Base-by-base conservation (phyloP, 2,329 filamentous ascomycete species). In the Aureobasidium melanogenum region DNA sequence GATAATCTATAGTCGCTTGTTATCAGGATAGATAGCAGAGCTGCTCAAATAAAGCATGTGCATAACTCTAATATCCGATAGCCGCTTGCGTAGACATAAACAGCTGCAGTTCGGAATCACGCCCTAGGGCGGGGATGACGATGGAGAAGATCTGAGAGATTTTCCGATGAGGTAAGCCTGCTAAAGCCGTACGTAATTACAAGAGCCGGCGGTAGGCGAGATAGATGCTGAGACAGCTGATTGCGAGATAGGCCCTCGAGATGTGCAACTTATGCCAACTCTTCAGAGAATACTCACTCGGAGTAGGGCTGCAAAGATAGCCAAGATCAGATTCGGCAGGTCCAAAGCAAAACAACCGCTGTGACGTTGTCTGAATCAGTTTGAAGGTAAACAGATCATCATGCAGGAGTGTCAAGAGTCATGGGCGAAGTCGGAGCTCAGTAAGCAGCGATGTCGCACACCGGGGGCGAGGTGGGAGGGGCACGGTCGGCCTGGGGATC, bases 1-100 rank as follows among this genome's bases (percentile, higher is more conserved):
- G 94, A 99, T 76, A 99, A 59, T n/a, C 19, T 59, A n/a, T 59
- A 59, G 54, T 44, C 14, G 5, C 14, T 14, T 15, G 22, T n/a
- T 26, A n/a, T 4, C 19, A 24, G 7, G 2, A 24, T 46, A 15
- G 24, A 47, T 10, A 28, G 14, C 15, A 15, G 12, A 36, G 32
- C 32, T 15, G 12, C 3, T 36, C 14, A 4, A 15, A 5, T n/a
- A n/a, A n/a, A n/a, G n/a, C n/a, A n/a, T n/a, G n/a, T n/a, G n/a
- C n/a, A n/a, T n/a, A n/a, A n/a, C n/a, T n/a, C n/a, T 12, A 10
- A 43, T n/a, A 14, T 12, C 5, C 39, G 8, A 22, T 10, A 19
- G 19, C 10, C 7, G 4, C 2, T 22, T 43, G 19, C n/a, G 12
- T 5, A 36, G 32, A 36, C 4, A 43, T 14, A 43, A 14, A 24